Base-by-base conservation (phyloP, 805 yeast genomes). In the Ogataea ramenticola region DNA sequence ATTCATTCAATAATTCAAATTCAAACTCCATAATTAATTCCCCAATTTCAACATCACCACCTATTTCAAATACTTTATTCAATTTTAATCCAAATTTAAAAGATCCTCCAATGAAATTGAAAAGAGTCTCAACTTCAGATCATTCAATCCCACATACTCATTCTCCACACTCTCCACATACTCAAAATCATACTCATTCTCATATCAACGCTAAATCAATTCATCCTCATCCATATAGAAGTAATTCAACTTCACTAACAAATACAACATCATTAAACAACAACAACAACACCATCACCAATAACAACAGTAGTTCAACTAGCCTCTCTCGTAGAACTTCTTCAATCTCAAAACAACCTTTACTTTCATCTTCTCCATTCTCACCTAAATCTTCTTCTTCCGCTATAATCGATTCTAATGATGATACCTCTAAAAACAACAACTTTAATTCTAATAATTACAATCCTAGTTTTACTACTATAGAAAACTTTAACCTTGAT, bases 191-290 rank as follows among this genome's bases (percentile, higher is more conserved):
- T 35, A 43, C 42, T 27, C 46, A 43, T 35, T 32, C 36, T 30
- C 47, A 46, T n/a, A 43, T 47, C 21, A 50, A 50, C 35, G 46
- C 56, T 7, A 51, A 47, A 26, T 36, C 46, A 19, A 46, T 42
- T n/a, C 60, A 54, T 43, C 57, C 53, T 14, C 60, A 57, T 42
- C 60, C 60, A 2, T 55, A 55, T 14, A 34, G 19, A 20, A 34
- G 17, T 34, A 4, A n/a, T n/a, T n/a, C n/a, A n/a, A n/a, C n/a
- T n/a, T n/a, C n/a, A n/a, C n/a, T n/a, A n/a, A n/a, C n/a, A n/a
- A n/a, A n/a, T n/a, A n/a, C n/a, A n/a, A n/a, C n/a, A n/a, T n/a
- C n/a, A n/a, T n/a, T n/a, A n/a, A n/a, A n/a, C n/a, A n/a, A n/a
- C n/a, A n/a, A n/a, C n/a, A n/a, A n/a, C n/a, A n/a, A n/a, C n/a